Conservation (phyloP, 306 rosid genomes). For the Trifolium fragiferum region DNA sequence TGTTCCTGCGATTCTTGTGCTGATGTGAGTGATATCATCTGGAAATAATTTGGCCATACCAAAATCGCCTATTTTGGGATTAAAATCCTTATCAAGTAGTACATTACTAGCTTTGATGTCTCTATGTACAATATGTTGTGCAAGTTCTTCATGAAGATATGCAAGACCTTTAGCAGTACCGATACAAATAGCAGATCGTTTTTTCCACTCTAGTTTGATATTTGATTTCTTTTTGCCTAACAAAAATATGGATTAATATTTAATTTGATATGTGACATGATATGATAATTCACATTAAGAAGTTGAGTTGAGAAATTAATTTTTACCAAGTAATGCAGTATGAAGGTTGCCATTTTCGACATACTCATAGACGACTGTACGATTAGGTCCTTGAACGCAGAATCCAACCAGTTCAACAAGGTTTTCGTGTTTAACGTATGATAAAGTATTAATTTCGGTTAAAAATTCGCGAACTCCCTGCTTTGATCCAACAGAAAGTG, state of each 20-base stretch:
- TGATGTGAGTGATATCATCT: slow-evolving; percentile 88
- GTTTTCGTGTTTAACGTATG: slow-evolving; percentile 82
- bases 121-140: slow-evolving; percentile 88
- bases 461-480: slow-evolving; percentile 89
- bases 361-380: slow-evolving; percentile 84
- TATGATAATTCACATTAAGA: slow-evolving; percentile 24
- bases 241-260: slow-evolving; percentile 32
- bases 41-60: slow-evolving; percentile 98
- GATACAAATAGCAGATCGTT: slow-evolving; percentile 77
- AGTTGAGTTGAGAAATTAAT: slow-evolving; percentile 13
- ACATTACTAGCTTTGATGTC: slow-evolving; percentile 96
- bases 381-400: slow-evolving; percentile 69
- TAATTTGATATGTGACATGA: slow-evolving; percentile 1
- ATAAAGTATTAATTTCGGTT: slow-evolving; percentile 74
- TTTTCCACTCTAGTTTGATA: slow-evolving; percentile 71
- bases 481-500: slow-evolving; percentile 83
- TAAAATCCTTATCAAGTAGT: slow-evolving; percentile 73
- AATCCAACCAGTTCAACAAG: slow-evolving; percentile 93
- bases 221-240: slow-evolving; percentile 53
- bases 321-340: slow-evolving; percentile 72
- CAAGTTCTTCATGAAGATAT: slow-evolving; percentile 91
- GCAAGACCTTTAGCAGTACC: slow-evolving; percentile 83
- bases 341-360: slow-evolving; percentile 83
- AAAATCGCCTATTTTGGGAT: slow-evolving; percentile 95
- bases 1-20: slow-evolving; percentile 98